These are phyloP conservation scores for Camellia sinensis DNA, from an alignment of 148 eudicot species.

Conservation along the genomic window DNA sequence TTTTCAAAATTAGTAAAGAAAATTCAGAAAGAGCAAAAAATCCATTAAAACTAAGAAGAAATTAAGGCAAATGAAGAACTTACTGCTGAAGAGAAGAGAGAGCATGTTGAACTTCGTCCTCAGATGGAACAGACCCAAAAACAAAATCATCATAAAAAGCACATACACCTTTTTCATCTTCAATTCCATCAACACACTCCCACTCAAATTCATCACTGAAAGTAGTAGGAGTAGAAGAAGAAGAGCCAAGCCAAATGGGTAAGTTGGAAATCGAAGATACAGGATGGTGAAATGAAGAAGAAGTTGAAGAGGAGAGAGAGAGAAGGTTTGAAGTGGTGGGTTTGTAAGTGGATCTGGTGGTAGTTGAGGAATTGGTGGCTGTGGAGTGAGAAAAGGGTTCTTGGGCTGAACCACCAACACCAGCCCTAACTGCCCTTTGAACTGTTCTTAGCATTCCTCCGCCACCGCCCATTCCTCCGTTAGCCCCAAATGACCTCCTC, in stretches of 20 bases:
- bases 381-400: constrained; percentile 22
- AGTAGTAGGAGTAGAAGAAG: constrained; percentile 5
- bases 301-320: constrained; percentile 18
- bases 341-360: neutral
- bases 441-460: constrained; percentile 35
- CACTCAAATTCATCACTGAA: constrained; percentile 39
- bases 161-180: constrained; percentile 1
- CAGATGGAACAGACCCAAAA: constrained; percentile 51
- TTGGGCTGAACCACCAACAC: constrained; percentile 28
- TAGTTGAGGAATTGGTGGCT: neutral
- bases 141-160: constrained; percentile 32
- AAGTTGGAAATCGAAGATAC: constrained; percentile 10
- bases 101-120: constrained; percentile 53
- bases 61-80: constrained; percentile 3
- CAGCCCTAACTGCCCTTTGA: constrained; percentile 33
- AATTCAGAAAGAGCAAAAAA: neutral
- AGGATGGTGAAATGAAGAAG: constrained; percentile 16
- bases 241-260: constrained; percentile 9
- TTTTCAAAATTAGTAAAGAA: neutral
- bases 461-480: constrained; percentile 18
- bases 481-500: constrained; percentile 27
- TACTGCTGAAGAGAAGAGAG: constrained; percentile 55
- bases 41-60: neutral
- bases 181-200: constrained; percentile 39
- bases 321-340: neutral